Base-by-base conservation (phyloP, 257 asterid species). In the Agastache rugosa region DNA sequence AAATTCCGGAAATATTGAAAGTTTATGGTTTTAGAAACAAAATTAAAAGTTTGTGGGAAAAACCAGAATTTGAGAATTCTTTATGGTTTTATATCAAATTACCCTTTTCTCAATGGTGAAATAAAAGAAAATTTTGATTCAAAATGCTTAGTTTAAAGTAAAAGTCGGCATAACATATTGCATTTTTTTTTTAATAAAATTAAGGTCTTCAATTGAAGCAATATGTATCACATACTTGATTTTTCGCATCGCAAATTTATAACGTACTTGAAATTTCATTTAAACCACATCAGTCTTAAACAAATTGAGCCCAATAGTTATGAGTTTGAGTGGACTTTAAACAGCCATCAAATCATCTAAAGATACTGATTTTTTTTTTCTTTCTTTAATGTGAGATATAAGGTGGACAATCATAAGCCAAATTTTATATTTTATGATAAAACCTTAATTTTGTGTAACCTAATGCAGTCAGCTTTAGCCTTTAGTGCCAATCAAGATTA, bases 401-500 rank as follows among this genome's bases (percentile, higher is more conserved):
- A 55, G 20, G 20, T 42, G 2, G 12, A 22, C 19, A 19, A 55
- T 20, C 35, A 20, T 22, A 55, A 22, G 11, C 8, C 22, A 45
- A 14, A 54, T 3, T 23, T 34, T 29, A 20, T 3, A 37, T 42
- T 41, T 39, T 20, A 23, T 41, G 17, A 48, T 4, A 31, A 67
- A 67, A 48, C 6, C 29, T 29, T 48, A 34, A 45, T 60, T 60
- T 27, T 17, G 39, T n/a, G 8, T 23, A 14, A 19, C 39, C 5
- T 19, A 75, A 22, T 71, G 63, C 39, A 29, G 54, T 53, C 73
- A 77, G 44, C 72, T 51, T 51, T 51, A 69, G 69, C 39, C 72
- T 51, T 51, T 51, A 69, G 69, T 51, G 81, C 51, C 73, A 62
- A 62, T 25, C 17, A 62, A 62, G 14, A 27, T 69, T 22, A 71